These are phyloP conservation scores for Aspergillus taichungensis DNA, from an alignment of 495 filamentous ascomycete genomes.

Conservation along the genomic window DNA sequence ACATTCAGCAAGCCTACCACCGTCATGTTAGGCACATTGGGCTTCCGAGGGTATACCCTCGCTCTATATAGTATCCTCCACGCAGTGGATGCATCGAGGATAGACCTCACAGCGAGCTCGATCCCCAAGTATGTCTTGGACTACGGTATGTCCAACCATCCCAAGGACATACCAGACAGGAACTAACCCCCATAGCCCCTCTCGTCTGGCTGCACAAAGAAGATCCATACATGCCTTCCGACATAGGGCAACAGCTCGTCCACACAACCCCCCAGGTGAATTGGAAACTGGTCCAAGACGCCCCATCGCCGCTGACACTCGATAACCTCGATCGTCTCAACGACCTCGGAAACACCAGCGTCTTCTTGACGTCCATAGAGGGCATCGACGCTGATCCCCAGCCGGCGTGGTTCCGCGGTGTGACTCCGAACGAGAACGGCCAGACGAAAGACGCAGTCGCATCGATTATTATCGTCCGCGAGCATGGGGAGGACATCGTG, in stretches of 20 bases:
- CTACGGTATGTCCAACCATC: conserved; percentile 14
- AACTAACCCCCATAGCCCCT: conserved; percentile 23
- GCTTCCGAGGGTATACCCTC: too few species aligned
- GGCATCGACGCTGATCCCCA: conserved; percentile 41
- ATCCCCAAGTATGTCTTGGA: conserved; percentile 17
- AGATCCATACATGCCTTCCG: conserved; percentile 51
- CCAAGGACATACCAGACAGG: not conserved
- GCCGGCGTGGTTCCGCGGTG: conserved; percentile 46
- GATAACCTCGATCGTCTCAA: conserved; percentile 28
- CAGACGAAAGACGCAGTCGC: conserved; percentile 38
- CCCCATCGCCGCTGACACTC: conserved; percentile 37
- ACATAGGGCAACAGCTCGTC: conserved; percentile 45
- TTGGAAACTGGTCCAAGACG: conserved; percentile 33
- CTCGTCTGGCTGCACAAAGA: conserved; percentile 47
- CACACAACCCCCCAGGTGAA: conserved; percentile 48
- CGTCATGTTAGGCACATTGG: too few species aligned
- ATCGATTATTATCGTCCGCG: conserved; percentile 45
- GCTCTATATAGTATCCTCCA: too few species aligned
- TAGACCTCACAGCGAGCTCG: not conserved
- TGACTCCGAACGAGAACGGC: conserved; percentile 38
- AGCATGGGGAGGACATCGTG: conserved; percentile 43
- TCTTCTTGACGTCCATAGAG: conserved; percentile 52
- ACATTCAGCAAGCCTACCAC: too few species aligned
- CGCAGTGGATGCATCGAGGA: not conserved
- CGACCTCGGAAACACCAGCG: conserved; percentile 29